phyloP scores from a whole-genome alignment of 805 yeast species.

The Saturnispora sekii region DNA sequence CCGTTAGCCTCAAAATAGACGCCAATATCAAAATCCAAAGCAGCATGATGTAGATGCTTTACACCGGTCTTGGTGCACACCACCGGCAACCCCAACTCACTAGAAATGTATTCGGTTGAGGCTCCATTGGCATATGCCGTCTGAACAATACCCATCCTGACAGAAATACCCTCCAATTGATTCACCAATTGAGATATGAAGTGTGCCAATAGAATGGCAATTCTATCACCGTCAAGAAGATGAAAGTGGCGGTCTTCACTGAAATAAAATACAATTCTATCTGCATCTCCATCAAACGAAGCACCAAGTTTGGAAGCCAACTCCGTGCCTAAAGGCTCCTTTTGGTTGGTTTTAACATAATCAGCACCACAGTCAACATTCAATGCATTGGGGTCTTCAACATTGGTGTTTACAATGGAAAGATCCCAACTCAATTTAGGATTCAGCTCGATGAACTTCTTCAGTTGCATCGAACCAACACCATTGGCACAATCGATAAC shows the following conservation, averaged over 20 bases:
- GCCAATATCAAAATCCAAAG: slow-evolving; percentile 77
- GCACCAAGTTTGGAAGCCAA: slow-evolving; percentile 43
- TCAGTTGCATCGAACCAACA: slow-evolving; percentile 78
- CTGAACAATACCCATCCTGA: slow-evolving; percentile 74
- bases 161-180: slow-evolving; percentile 25
- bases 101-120: slow-evolving; percentile 62
- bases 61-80: slow-evolving; percentile 93
- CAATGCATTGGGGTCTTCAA: slow-evolving; percentile 43
- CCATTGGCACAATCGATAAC: slow-evolving; percentile 93
- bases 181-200: slow-evolving; percentile 42
- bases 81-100: slow-evolving; percentile 62
- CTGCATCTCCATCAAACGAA: slow-evolving; percentile 97
- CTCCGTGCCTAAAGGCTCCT: slow-evolving; percentile 46
- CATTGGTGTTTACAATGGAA: slow-evolving; percentile 13
- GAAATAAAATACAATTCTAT: slow-evolving; percentile 72
- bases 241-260: slow-evolving; percentile 33
- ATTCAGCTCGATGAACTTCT: slow-evolving; percentile 27
- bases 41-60: slow-evolving; percentile 91
- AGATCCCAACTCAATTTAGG: slow-evolving; percentile 21
- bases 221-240: slow-evolving; percentile 86
- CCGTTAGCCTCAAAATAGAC: slow-evolving; percentile 98
- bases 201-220: slow-evolving; percentile 73
- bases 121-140: slow-evolving; percentile 97
- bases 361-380: slow-evolving; percentile 92
- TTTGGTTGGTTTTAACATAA: slow-evolving; percentile 83